Conservation (phyloP, 2,329 filamentous ascomycete species). For the Aspergillus ochraceus region DNA sequence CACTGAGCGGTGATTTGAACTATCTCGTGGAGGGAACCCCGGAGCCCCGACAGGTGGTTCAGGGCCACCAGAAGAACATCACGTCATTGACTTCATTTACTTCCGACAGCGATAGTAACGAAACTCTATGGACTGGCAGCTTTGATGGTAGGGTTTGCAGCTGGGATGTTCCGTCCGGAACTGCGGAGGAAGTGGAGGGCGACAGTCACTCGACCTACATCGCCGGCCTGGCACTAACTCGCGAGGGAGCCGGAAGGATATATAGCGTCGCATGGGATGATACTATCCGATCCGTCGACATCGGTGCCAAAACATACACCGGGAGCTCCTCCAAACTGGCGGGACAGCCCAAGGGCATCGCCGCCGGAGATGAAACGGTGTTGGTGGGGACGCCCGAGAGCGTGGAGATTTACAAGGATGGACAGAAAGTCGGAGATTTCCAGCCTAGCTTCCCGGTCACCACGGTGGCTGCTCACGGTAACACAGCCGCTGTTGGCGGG, state of each 20-base stretch:
- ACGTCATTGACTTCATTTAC: slow-evolving; percentile 68
- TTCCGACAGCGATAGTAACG: slow-evolving; percentile 44
- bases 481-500: slow-evolving; percentile 72
- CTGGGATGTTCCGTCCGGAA: slow-evolving; percentile 75
- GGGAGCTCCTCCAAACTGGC: slow-evolving; percentile 67
- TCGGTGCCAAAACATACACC: slow-evolving; percentile 71
- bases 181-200: slow-evolving; percentile 72
- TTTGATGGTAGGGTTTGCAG: slow-evolving; percentile 84
- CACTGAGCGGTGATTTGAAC: slow-evolving; percentile 83
- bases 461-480: slow-evolving; percentile 68
- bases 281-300: slow-evolving; percentile 75
- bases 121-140: slow-evolving; percentile 82
- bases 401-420: slow-evolving; percentile 60
- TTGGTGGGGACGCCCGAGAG: slow-evolving; percentile 62
- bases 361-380: slow-evolving; percentile 53
- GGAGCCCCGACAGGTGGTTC: slow-evolving; percentile 69
- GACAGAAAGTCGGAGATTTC: slow-evolving; percentile 59
- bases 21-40: slow-evolving; percentile 75
- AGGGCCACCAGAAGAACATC: slow-evolving; percentile 89
- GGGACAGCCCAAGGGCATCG: slow-evolving; percentile 77
- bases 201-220: slow-evolving; percentile 84
- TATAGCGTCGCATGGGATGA: slow-evolving; percentile 96
- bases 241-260: slow-evolving; percentile 57
- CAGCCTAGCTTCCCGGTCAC: slow-evolving; percentile 66
- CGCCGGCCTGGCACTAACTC: slow-evolving; percentile 65